These are phyloP conservation scores for Huntiella abstrusa DNA, from an alignment of 2,329 filamentous ascomycete genomes.

Conservation along the genomic window DNA sequence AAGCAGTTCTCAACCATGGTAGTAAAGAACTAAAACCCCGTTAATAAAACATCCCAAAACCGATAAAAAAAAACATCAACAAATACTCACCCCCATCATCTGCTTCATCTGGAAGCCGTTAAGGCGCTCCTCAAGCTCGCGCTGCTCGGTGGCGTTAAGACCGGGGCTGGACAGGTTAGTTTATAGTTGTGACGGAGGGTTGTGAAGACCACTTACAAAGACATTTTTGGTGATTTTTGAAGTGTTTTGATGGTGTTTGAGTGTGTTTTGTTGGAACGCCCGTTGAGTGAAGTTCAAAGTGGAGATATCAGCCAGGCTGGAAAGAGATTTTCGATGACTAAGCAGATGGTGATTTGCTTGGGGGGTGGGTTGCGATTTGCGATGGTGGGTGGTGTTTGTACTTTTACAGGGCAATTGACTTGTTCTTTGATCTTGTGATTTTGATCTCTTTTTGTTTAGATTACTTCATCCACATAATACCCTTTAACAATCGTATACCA, in stretches of 20 bases:
- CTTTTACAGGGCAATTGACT: too few relatives aligned
- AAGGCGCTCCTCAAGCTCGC: constrained; percentile 84
- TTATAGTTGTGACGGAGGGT: too few relatives aligned
- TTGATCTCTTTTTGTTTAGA: too few relatives aligned
- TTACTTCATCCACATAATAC: too few relatives aligned
- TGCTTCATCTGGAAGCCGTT: constrained; percentile 98
- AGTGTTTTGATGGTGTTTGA: not conserved
- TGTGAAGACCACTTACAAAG: constrained; percentile 6
- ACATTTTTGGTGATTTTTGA: constrained; percentile 4
- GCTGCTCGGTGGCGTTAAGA: constrained; percentile 46
- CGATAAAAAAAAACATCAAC: too few relatives aligned
- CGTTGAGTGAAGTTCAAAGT: constrained; percentile 1
- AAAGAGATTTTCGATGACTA: constrained; percentile 7
- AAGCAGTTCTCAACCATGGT: constrained; percentile 79
- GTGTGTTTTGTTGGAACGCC: not conserved
- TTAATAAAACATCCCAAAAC: not conserved
- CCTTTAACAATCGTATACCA: too few relatives aligned
- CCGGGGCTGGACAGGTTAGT: constrained; percentile 9
- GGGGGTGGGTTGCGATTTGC: too few relatives aligned
- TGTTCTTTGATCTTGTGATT: too few relatives aligned
- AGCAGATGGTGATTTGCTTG: too few relatives aligned
- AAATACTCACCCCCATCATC: constrained; percentile 71
- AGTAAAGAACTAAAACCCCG: constrained; percentile 30
- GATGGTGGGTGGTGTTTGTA: too few relatives aligned
- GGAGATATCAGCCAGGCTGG: not conserved